phyloP scores from a whole-genome alignment of 2,329 filamentous ascomycete genomes.

The Monosporascus sp. region DNA sequence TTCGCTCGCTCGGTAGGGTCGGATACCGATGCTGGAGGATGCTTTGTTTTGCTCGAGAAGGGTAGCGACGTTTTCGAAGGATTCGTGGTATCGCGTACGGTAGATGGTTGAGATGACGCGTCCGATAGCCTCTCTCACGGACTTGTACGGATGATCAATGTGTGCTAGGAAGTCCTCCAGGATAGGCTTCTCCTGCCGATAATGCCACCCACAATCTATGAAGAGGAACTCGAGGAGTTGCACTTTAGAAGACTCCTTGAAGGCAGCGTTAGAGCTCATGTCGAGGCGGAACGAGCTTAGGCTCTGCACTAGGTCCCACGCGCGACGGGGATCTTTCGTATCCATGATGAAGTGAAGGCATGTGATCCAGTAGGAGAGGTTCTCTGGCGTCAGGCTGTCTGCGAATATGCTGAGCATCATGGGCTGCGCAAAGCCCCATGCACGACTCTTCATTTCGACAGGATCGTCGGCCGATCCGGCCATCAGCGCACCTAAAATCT shows the following conservation, averaged over 20 bases:
- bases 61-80: conserved; percentile 71
- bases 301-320: conserved; percentile 78
- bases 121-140: conserved; percentile 91
- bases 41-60: conserved; percentile 75
- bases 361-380: conserved; percentile 89
- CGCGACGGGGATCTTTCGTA: conserved; percentile 81
- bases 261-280: conserved; percentile 91
- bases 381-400: conserved; percentile 92
- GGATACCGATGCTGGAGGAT: conserved; percentile 75
- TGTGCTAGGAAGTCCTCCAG: conserved; percentile 84
- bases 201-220: conserved; percentile 90
- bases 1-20: conserved; percentile 72
- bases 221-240: conserved; percentile 85
- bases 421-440: conserved; percentile 89
- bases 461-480: conserved; percentile 75
- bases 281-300: conserved; percentile 84
- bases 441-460: conserved; percentile 63
- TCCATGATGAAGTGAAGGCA: conserved; percentile 87
- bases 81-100: conserved; percentile 89
- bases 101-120: conserved; percentile 83
- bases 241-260: conserved; percentile 98
- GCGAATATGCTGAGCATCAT: conserved; percentile 80
- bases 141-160: conserved; percentile 96
- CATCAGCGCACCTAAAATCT: conserved; percentile 84
- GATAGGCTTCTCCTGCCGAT: conserved; percentile 83